Conservation (phyloP, 352 stramenopile species). For the Globisporangium viniferum region DNA sequence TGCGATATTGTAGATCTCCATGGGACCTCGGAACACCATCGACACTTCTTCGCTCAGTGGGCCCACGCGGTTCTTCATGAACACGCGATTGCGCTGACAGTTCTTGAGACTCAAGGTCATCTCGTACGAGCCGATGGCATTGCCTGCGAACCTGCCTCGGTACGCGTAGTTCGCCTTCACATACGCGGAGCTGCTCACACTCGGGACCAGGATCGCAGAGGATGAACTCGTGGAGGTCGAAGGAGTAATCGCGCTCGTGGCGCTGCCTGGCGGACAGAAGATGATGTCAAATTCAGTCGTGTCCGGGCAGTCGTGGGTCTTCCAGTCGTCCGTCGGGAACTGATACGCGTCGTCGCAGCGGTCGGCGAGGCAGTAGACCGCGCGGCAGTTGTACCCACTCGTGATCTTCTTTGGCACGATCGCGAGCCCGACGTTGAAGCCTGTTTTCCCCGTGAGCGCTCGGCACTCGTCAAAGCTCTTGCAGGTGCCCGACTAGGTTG, state of each 20-base stretch:
- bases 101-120: slow-evolving; percentile 15
- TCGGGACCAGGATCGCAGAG: slow-evolving; percentile 2
- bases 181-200: slow-evolving; percentile 6
- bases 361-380: slow-evolving; percentile 25
- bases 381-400: slow-evolving; percentile 29
- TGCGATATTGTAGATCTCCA: slow-evolving; percentile 60
- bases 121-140: slow-evolving; percentile 14
- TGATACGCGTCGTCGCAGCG: slow-evolving; percentile 26
- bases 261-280: slow-evolving; percentile 28
- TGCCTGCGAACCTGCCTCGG: slow-evolving; percentile 9
- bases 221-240: neutral
- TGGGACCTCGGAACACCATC: slow-evolving; percentile 61
- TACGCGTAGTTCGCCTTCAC: slow-evolving; percentile 16
- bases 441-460: slow-evolving; percentile 19
- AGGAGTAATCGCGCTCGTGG: neutral
- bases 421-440: slow-evolving; percentile 39
- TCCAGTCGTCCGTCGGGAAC: slow-evolving; percentile 23
- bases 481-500: neutral
- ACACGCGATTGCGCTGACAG: slow-evolving; percentile 11
- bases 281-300: slow-evolving; percentile 17
- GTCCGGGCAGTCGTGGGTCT: slow-evolving; percentile 23
- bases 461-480: slow-evolving; percentile 10
- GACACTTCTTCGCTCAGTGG: slow-evolving; percentile 58
- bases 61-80: slow-evolving; percentile 20
- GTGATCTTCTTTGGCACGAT: slow-evolving; percentile 27